phyloP scores from a whole-genome alignment of 208 protist genomes.

The Trypanosoma lewisi region DNA sequence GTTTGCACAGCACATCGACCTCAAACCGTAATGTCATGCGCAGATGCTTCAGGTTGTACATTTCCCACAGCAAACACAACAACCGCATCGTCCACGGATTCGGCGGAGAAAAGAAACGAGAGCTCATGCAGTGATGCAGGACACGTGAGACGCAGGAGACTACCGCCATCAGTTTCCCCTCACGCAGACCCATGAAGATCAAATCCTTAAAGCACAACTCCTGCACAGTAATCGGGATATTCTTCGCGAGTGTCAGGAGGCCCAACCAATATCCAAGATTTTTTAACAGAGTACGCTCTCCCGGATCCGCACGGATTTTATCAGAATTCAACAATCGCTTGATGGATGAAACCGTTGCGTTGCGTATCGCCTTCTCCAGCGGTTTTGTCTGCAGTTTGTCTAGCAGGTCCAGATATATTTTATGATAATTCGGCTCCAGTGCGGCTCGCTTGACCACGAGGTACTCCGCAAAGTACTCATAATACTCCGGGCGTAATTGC shows the following conservation, averaged over 20 bases:
- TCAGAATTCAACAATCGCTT: conserved; percentile 90
- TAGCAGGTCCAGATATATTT: conserved; percentile 89
- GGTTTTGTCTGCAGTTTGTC: conserved; percentile 73
- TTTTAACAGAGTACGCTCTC: conserved; percentile 96
- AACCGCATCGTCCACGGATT: conserved; percentile 99
- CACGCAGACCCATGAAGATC: conserved; percentile 92
- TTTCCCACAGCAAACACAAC: conserved; percentile 91
- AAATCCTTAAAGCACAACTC: conserved; percentile 96
- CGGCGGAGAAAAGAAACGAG: conserved; percentile 95
- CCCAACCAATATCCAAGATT: conserved; percentile 98
- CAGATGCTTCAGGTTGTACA: conserved; percentile 95
- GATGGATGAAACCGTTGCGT: conserved; percentile 83
- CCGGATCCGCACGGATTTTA: conserved; percentile 89
- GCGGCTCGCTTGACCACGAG: conserved; percentile 97
- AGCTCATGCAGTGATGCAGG: conserved; percentile 80
- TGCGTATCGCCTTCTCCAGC: conserved; percentile 81
- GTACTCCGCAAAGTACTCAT: conserved; percentile 95
- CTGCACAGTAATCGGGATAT: conserved; percentile 95
- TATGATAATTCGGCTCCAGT: conserved; percentile 98
- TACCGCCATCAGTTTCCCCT: conserved; percentile 93
- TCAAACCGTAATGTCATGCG: conserved; percentile 98
- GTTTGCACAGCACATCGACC: conserved; percentile 88
- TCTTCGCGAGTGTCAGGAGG: conserved; percentile 96
- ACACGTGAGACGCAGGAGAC: conserved; percentile 97
- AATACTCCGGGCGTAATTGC: conserved; percentile 82